Conservation (phyloP, 148 eudicot species). For the Rhododendron vialii region DNA sequence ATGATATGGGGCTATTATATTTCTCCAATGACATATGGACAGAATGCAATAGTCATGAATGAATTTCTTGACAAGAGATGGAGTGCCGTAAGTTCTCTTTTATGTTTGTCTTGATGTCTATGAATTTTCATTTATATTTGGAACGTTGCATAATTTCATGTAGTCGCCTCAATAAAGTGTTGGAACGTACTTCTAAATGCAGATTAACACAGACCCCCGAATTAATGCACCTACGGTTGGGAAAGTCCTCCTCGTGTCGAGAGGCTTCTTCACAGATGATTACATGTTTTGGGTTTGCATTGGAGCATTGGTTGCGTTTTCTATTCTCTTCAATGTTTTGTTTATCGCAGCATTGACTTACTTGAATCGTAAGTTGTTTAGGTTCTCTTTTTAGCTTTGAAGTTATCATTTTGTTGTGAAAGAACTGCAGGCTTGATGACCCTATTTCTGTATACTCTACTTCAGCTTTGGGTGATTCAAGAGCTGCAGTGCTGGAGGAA, state of each 20-base stretch:
- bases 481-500: constrained; percentile 30
- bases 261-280: constrained; percentile 57
- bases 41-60: constrained; percentile 63
- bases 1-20: constrained; percentile 69
- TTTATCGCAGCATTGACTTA: constrained; percentile 52
- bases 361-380: constrained; percentile 47
- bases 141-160: not conserved
- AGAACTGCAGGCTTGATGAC: not conserved
- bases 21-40: constrained; percentile 81
- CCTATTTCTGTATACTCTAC: constrained; percentile 2
- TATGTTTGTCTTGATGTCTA: not conserved
- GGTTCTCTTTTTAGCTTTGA: not conserved
- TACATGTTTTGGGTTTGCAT: constrained; percentile 66
- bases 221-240: constrained; percentile 60
- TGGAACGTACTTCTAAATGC: constrained; percentile 21
- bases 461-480: constrained; percentile 58
- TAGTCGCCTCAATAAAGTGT: not conserved
- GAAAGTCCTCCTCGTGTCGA: constrained; percentile 50
- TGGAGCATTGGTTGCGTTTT: constrained; percentile 59
- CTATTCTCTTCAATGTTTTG: constrained; percentile 57
- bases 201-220: constrained; percentile 62
- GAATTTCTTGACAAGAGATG: constrained; percentile 78
- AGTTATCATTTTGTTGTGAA: not conserved
- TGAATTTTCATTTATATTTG: not conserved
- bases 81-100: constrained; percentile 43